These are phyloP conservation scores for Barnettozyma sucrosica DNA, from an alignment of 805 yeast genomes.

Conservation along the genomic window DNA sequence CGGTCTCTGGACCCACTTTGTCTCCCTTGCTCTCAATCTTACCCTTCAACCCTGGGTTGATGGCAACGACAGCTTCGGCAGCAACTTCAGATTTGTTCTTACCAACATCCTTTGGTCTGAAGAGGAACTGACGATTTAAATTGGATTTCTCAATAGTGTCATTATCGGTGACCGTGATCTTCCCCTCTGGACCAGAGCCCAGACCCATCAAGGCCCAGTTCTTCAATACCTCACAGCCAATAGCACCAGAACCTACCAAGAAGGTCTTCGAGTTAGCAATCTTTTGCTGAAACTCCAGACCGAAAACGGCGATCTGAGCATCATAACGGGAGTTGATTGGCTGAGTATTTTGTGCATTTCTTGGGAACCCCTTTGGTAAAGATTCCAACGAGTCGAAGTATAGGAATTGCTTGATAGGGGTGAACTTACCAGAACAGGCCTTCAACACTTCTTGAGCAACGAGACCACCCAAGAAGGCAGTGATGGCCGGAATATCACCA, in stretches of 20 bases:
- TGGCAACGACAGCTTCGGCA: conserved; percentile 69
- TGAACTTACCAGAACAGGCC: conserved; percentile 91
- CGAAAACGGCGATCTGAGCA: conserved; percentile 93
- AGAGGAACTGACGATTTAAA: conserved; percentile 91
- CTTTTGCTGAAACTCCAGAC: conserved; percentile 65
- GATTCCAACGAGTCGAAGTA: conserved; percentile 94
- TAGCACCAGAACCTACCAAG: conserved; percentile 96
- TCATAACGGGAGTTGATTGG: conserved; percentile 85
- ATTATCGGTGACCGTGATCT: conserved; percentile 81
- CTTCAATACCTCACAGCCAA: conserved; percentile 97
- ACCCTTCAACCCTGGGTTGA: conserved; percentile 81
- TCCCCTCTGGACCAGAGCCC: conserved; percentile 87
- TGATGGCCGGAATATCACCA: conserved; percentile 88
- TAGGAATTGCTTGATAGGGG: conserved; percentile 87
- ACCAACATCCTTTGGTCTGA: conserved; percentile 94
- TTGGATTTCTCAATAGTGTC: conserved; percentile 95
- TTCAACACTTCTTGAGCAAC: conserved; percentile 96
- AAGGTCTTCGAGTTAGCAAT: conserved; percentile 77
- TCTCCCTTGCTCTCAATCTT: conserved; percentile 74
- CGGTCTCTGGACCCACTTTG: conserved; percentile 93
- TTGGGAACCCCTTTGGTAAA: conserved; percentile 60
- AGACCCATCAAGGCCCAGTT: conserved; percentile 97
- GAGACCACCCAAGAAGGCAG: conserved; percentile 88
- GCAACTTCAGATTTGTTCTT: conserved; percentile 87
- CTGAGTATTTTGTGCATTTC: conserved; percentile 65